Conservation (phyloP, 768 basidiomycete species). For the Dendrothele bispora region DNA sequence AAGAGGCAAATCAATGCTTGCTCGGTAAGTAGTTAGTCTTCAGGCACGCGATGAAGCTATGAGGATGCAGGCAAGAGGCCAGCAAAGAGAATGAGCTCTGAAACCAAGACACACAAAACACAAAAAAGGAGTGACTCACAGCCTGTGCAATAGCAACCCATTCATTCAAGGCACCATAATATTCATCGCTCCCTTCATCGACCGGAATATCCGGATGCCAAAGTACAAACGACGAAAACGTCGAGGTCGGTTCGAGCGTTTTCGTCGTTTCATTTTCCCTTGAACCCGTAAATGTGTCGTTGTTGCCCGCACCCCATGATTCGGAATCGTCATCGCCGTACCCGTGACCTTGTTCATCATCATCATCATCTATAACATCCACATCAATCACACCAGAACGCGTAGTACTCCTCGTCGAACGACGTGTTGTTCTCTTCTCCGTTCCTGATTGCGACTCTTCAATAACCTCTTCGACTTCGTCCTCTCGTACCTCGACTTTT, state of each 20-base stretch:
- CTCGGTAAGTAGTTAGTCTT: neutral
- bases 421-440: constrained; percentile 21
- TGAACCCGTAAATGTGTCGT: constrained; percentile 39
- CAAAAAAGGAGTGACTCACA: constrained; percentile 37
- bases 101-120: neutral
- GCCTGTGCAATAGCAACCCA: constrained; percentile 68
- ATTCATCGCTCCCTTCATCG: constrained; percentile 72
- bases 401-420: constrained; percentile 18
- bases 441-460: too few relatives aligned
- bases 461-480: neutral
- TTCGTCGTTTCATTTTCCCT: neutral
- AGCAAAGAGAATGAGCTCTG: neutral
- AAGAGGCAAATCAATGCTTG: too few relatives aligned
- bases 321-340: constrained; percentile 22
- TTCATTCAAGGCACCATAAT: constrained; percentile 63
- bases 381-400: constrained; percentile 22
- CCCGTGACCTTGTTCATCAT: constrained; percentile 24
- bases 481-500: constrained; percentile 13
- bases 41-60: constrained; percentile 6
- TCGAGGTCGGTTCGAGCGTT: constrained; percentile 38
- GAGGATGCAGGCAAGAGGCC: neutral
- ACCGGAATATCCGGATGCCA: constrained; percentile 77
- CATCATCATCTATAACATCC: constrained; percentile 26
- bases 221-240: constrained; percentile 67
- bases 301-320: constrained; percentile 14